Evolutionary conservation across 2,329 filamentous ascomycete genomes (phyloP).

Genomic region (Aspergillus sp.): DNA sequence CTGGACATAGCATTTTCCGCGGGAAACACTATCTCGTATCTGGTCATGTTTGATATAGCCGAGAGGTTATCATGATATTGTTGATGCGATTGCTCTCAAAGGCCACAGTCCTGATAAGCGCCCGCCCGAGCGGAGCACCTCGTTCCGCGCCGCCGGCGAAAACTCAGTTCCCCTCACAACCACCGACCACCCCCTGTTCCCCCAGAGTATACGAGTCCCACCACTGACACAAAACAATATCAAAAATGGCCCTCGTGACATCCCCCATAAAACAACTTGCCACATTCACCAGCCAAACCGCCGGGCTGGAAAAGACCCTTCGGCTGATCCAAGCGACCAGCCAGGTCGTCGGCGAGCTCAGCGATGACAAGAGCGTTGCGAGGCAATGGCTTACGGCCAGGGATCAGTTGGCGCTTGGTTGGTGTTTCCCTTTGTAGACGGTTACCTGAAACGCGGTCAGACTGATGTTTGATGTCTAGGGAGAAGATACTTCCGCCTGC

Average conservation of each 20-base stretch:
- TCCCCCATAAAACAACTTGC: conserved; percentile 30
- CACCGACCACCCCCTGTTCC: neutral
- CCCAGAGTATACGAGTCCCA: neutral
- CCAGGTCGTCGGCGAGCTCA: conserved; percentile 37
- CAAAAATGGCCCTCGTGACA: neutral
- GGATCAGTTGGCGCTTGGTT: conserved; percentile 50
- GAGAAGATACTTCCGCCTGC: conserved; percentile 67
- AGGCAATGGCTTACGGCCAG: conserved; percentile 44
- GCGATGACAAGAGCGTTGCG: conserved; percentile 31
- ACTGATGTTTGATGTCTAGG: conserved; percentile 31
- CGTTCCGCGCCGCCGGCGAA: neutral
- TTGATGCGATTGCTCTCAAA: too few species aligned
- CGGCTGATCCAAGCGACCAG: conserved; percentile 44
- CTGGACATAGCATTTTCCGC: neutral
- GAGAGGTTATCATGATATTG: too few species aligned
- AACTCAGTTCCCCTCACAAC: neutral
- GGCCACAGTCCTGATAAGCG: neutral
- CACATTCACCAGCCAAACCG: conserved; percentile 37
- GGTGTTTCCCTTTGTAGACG: conserved; percentile 12
- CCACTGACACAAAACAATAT: neutral
- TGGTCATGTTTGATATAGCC: neutral
- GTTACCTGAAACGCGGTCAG: neutral
- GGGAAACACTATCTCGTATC: neutral
- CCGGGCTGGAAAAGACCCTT: conserved; percentile 45
- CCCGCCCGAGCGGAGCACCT: neutral